These are phyloP conservation scores for Euphrasia confusa DNA, from an alignment of 257 asterid genomes.

Conservation along the genomic window DNA sequence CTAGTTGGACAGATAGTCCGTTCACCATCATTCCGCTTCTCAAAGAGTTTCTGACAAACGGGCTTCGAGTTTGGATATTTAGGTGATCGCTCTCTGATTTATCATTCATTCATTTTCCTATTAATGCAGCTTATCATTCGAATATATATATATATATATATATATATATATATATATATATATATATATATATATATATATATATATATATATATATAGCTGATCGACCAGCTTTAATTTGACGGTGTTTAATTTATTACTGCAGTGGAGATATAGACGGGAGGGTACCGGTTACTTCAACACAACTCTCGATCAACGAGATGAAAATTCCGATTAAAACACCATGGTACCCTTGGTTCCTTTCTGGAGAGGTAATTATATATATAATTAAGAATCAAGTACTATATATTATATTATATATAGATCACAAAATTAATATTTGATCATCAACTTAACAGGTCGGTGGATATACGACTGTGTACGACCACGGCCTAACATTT, in stretches of 20 bases:
- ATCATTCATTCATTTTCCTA: no score
- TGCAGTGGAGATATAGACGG: slow-evolving; percentile 83
- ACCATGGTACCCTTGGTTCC: slow-evolving; percentile 67
- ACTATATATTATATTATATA: no score
- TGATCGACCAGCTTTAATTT: no score
- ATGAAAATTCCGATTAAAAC: slow-evolving; percentile 43
- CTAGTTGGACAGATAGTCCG: slow-evolving; percentile 54
- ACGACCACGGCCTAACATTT: slow-evolving; percentile 47
- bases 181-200: slow-evolving; percentile 21
- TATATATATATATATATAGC: no score
- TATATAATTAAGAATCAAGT: no score
- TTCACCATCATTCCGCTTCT: slow-evolving; percentile 53
- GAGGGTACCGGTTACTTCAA: slow-evolving; percentile 72
- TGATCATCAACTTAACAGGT: slow-evolving; percentile 31
- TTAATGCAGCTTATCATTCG: no score
- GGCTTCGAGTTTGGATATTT: slow-evolving; percentile 50
- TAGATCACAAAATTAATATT: no score
- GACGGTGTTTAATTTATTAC: no score
- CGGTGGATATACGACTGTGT: slow-evolving; percentile 61
- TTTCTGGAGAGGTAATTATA: slow-evolving; percentile 41
- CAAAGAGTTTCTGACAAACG: slow-evolving; percentile 45
- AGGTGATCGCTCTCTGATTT: background rate
- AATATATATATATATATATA: no score
- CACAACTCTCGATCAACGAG: slow-evolving; percentile 27
- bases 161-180: no score